These are phyloP conservation scores for Phanerochaete sordida DNA, from an alignment of 768 basidiomycete species.

Conservation along the genomic window DNA sequence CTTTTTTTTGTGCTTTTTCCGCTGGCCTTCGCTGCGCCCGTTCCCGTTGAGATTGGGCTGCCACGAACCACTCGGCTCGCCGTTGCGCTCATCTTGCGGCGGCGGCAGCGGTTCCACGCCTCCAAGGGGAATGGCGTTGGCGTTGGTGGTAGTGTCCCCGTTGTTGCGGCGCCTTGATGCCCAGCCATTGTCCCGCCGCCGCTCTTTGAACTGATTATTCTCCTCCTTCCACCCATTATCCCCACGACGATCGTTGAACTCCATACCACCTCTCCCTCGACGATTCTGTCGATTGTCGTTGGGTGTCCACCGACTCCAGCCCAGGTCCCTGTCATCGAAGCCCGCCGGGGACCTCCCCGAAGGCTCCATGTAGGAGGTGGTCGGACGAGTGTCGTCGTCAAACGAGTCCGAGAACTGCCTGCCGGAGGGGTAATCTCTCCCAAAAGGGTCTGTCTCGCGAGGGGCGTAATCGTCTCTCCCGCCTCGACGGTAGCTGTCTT, in stretches of 20 bases:
- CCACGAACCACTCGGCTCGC: constrained; percentile 24
- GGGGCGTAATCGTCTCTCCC: constrained; percentile 23
- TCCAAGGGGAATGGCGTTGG: neutral
- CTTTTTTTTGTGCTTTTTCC: constrained; percentile 26
- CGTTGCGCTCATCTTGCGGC: constrained; percentile 19
- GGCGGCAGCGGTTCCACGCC: neutral
- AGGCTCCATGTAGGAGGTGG: constrained; percentile 36
- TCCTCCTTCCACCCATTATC: constrained; percentile 45
- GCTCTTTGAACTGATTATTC: constrained; percentile 30
- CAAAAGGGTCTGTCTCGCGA: constrained; percentile 14
- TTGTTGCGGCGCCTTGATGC: constrained; percentile 18
- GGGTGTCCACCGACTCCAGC: constrained; percentile 11
- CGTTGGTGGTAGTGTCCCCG: neutral
- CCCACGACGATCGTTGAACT: constrained; percentile 18
- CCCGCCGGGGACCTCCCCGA: constrained; percentile 24
- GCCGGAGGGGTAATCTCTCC: neutral
- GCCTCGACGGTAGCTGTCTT: constrained; percentile 50
- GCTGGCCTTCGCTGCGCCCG: constrained; percentile 21
- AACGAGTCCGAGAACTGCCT: constrained; percentile 10
- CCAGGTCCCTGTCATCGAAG: constrained; percentile 8
- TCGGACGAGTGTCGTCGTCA: constrained; percentile 9
- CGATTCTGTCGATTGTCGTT: constrained; percentile 10
- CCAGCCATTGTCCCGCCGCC: constrained; percentile 33
- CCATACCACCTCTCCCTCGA: neutral
- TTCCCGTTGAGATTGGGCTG: constrained; percentile 28